Base-by-base conservation (phyloP, 352 stramenopile genomes). In the Globisporangium heterothallicum region DNA sequence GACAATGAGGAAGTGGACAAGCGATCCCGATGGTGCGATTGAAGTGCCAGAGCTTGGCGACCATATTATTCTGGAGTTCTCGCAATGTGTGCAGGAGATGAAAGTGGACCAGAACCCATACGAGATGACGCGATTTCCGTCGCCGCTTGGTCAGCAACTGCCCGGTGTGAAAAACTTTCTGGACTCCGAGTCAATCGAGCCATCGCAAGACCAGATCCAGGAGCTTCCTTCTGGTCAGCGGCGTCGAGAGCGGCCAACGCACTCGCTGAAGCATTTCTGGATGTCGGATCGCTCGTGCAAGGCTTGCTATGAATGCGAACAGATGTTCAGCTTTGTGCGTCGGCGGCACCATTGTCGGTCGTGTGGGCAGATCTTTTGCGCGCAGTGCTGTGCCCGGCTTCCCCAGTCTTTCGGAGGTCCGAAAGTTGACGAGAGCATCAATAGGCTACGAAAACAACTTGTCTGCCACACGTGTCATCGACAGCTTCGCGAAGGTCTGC, bases 281-380 rank as follows among this genome's bases (percentile, higher is more conserved):
- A 94, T 94, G 84, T 94, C 84, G 44, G 84, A 94, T 55, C 77
- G 84, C 16, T 90, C 83, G 16, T 75, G 75, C 19, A 94, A 94
- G 53, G 64, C 72, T 0, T 94, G 84, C 45, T 90, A 89, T 48
- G 78, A 90, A 36, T 94, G 84, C 56, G 82, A 92, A 42, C 68
- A 80, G 42, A 64, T 89, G 32, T 94, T 94, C 46, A 91, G 76
- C 18, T 93, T 94, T 42, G 83, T 92, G 46, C 61, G 82, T 35
- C 65, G 84, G 13, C 68, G 74, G 30, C 84, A 94, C 47, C 84
- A 94, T 42, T 94, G 84, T 49, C 82, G 84, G 4, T 92, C 80
- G 13, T 94, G 84, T 42, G 84, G 84, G 4, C 84, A 94, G 56
- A 86, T 94, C 50, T 94, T 94, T 48, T 94, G 84, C 41, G 69